phyloP scores from a whole-genome alignment of 73 alveolate genomes.

The Urostyla sp. region DNA sequence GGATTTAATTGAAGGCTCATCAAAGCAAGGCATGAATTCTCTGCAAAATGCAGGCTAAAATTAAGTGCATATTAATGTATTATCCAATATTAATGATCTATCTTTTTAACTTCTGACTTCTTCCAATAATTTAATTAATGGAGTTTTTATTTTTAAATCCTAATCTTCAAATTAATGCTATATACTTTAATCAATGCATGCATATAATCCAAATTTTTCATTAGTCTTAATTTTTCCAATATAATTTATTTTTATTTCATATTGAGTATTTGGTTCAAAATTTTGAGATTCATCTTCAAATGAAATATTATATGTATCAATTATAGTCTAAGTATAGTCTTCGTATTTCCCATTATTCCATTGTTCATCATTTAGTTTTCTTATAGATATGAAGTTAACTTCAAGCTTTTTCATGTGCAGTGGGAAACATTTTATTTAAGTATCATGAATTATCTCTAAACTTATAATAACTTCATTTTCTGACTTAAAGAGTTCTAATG shows the following conservation, averaged over 20 bases:
- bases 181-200: neutral
- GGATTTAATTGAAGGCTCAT: constrained; percentile 91
- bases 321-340: neutral
- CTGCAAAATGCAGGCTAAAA: constrained; percentile 49
- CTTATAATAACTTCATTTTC: no score
- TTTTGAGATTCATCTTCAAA: neutral
- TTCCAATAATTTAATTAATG: neutral
- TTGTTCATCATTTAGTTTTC: no score
- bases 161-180: neutral
- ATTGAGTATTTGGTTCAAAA: neutral
- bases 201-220: constrained; percentile 19
- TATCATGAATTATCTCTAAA: no score
- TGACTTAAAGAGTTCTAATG: no score
- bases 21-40: constrained; percentile 86
- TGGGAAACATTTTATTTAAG: no score
- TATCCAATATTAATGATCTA: constrained; percentile 7
- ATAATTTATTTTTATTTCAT: neutral
- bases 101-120: neutral
- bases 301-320: neutral
- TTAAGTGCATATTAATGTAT: constrained; percentile 46
- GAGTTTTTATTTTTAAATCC: neutral
- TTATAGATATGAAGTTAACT: no score
- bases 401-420: no score
- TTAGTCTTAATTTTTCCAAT: constrained; percentile 7
- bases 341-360: neutral